Conservation (phyloP, 1,284 basidiomycete genomes). For the Schizophyllum commune region DNA sequence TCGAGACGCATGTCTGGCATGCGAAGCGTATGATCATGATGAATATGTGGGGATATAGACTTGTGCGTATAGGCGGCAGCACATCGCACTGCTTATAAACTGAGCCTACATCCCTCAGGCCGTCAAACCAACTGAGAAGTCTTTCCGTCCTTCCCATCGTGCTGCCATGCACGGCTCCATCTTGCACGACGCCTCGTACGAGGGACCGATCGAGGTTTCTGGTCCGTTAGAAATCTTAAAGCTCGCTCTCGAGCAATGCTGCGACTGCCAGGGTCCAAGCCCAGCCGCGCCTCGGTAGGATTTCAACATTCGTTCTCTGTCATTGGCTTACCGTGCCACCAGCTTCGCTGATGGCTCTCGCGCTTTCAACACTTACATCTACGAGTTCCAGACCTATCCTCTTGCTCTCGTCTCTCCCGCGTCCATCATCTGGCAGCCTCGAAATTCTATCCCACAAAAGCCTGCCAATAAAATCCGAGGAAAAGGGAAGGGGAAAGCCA, state of each 20-base stretch:
- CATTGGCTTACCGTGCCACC: background rate
- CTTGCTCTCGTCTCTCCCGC: slow-evolving; percentile 63
- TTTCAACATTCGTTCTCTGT: background rate
- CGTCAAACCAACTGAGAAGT: slow-evolving; percentile 80
- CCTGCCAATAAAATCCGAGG: slow-evolving; percentile 8
- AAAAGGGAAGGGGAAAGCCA: slow-evolving; percentile 14
- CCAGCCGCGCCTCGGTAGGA: slow-evolving; percentile 51
- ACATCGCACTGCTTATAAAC: background rate
- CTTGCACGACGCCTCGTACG: slow-evolving; percentile 84
- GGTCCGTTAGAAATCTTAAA: slow-evolving; percentile 53
- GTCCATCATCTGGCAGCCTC: slow-evolving; percentile 65
- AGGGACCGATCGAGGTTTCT: slow-evolving; percentile 63
- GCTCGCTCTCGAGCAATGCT: slow-evolving; percentile 46
- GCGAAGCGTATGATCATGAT: slow-evolving; percentile 92
- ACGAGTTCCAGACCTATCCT: slow-evolving; percentile 60
- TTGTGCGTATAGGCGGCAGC: slow-evolving; percentile 42
- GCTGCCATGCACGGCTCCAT: slow-evolving; percentile 79
- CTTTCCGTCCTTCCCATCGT: slow-evolving; percentile 82
- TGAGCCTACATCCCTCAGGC: slow-evolving; percentile 32
- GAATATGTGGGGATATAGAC: slow-evolving; percentile 81
- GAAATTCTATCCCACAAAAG: slow-evolving; percentile 6
- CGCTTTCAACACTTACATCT: slow-evolving; percentile 53
- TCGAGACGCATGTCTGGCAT: slow-evolving; percentile 93
- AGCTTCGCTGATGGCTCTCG: slow-evolving; percentile 55
- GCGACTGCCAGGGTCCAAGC: slow-evolving; percentile 52